These are phyloP conservation scores for Penicillium sp. DNA, from an alignment of 2,329 filamentous ascomycete genomes.

Conservation along the genomic window DNA sequence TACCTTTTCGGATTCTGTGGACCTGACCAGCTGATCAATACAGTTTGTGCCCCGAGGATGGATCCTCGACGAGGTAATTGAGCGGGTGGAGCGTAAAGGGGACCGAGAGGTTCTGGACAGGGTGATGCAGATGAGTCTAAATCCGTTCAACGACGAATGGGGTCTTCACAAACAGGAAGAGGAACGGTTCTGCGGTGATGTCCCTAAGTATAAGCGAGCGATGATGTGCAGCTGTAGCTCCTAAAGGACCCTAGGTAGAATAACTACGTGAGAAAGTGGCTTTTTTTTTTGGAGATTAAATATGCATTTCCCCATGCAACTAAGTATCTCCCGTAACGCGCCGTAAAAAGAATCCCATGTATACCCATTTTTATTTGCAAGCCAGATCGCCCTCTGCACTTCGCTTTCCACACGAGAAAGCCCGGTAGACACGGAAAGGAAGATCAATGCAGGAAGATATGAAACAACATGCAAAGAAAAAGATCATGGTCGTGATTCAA, in stretches of 20 bases:
- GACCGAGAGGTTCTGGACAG: slow-evolving; percentile 75
- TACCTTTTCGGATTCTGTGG: neutral
- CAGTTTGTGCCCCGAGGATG: slow-evolving; percentile 83
- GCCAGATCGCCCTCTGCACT: slow-evolving; percentile 25
- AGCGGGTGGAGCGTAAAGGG: slow-evolving; percentile 77
- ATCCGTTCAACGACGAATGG: slow-evolving; percentile 75
- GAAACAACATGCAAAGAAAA: slow-evolving; percentile 20
- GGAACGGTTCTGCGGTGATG: slow-evolving; percentile 78
- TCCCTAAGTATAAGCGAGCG: slow-evolving; percentile 71
- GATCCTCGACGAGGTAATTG: slow-evolving; percentile 91
- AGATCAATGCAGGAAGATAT: slow-evolving; percentile 12
- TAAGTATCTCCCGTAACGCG: slow-evolving; percentile 21
- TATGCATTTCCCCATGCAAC: slow-evolving; percentile 21
- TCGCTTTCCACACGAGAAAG: slow-evolving; percentile 14
- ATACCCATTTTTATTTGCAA: slow-evolving; percentile 21
- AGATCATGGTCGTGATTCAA: slow-evolving; percentile 21
- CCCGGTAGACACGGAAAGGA: slow-evolving; percentile 17
- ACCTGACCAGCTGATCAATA: slow-evolving; percentile 1
- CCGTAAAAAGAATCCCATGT: slow-evolving; percentile 20
- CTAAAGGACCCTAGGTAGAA: slow-evolving; percentile 36
- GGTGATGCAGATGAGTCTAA: slow-evolving; percentile 77
- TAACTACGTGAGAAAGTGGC: neutral
- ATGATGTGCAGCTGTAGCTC: slow-evolving; percentile 97
- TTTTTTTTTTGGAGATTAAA: slow-evolving; percentile 5
- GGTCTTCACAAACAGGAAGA: slow-evolving; percentile 69